phyloP scores from a whole-genome alignment of 2,329 filamentous ascomycete species.

The Lecanoromycetidae sp. region DNA sequence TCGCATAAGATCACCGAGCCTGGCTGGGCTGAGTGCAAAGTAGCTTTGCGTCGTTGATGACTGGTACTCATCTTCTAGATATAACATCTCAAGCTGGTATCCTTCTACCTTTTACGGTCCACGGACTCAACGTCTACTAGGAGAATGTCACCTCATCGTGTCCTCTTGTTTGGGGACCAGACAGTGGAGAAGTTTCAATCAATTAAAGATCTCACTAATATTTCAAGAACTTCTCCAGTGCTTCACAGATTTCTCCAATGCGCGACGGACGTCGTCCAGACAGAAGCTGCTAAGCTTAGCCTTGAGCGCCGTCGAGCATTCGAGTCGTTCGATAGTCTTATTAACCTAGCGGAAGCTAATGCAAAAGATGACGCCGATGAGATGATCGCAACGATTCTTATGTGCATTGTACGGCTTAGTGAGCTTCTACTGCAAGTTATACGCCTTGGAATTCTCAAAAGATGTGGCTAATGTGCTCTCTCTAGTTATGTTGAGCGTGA shows the following conservation, averaged over 20 bases:
- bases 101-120: not conserved
- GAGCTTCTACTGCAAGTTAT: conserved; percentile 5
- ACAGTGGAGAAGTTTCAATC: conserved; percentile 5
- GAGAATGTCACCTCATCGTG: conserved; percentile 2
- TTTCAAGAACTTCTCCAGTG: conserved; percentile 1
- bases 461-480: not conserved
- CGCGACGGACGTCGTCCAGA: conserved; percentile 10
- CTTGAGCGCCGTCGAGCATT: not conserved
- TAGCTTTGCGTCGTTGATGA: too few relatives aligned
- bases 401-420: conserved; percentile 3
- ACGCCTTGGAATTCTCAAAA: not conserved
- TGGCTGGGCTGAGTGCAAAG: too few relatives aligned
- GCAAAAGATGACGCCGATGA: conserved; percentile 2
- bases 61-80: too few relatives aligned
- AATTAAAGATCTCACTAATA: not conserved
- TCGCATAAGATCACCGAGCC: too few relatives aligned
- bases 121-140: not conserved
- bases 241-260: conserved; percentile 12
- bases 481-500: conserved; percentile 5
- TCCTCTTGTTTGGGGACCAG: conserved; percentile 15
- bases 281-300: conserved; percentile 5
- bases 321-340: not conserved
- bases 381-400: not conserved
- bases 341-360: conserved; percentile 8
- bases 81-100: not conserved